Evolutionary conservation across 225 moss, liverwort and hornwort species (phyloP).

Genomic region (Neckera pumila): DNA sequence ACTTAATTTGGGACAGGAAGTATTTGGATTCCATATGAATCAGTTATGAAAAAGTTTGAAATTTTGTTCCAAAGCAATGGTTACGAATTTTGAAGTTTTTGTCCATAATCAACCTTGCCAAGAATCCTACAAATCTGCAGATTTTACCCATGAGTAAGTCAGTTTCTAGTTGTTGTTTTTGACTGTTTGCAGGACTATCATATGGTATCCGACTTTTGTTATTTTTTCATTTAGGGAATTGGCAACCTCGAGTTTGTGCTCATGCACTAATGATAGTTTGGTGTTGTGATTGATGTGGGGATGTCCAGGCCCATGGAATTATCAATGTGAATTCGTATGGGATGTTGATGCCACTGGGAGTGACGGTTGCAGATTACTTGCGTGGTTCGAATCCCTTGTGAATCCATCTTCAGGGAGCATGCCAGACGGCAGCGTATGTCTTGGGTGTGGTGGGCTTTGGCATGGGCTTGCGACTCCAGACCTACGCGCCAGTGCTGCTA

Average conservation of each 20-base stretch:
- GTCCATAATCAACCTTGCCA: neutral
- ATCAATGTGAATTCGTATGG: slow-evolving; percentile 8
- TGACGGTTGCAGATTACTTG: slow-evolving; percentile 15
- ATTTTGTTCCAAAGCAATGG: neutral
- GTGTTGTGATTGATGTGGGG: neutral
- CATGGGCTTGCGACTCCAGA: slow-evolving; percentile 14
- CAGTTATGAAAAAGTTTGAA: neutral
- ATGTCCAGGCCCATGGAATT: slow-evolving; percentile 7
- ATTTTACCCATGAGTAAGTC: neutral
- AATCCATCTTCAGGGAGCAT: slow-evolving; percentile 12
- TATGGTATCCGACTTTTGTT: neutral
- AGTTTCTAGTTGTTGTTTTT: neutral
- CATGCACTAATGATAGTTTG: neutral
- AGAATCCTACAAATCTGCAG: neutral
- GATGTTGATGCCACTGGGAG: slow-evolving; percentile 15
- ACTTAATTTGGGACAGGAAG: neutral
- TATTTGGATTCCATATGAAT: neutral
- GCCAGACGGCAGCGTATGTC: neutral
- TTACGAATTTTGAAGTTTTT: neutral
- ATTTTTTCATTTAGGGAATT: too few species aligned
- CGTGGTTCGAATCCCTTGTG: neutral
- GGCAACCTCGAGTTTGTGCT: neutral
- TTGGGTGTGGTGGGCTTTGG: slow-evolving; percentile 19
- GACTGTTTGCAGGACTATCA: neutral
- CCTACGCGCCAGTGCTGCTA: too few species aligned